Evolutionary conservation across 148 eudicot species (phyloP).

Genomic region (Dysphania ambrosioides): DNA sequence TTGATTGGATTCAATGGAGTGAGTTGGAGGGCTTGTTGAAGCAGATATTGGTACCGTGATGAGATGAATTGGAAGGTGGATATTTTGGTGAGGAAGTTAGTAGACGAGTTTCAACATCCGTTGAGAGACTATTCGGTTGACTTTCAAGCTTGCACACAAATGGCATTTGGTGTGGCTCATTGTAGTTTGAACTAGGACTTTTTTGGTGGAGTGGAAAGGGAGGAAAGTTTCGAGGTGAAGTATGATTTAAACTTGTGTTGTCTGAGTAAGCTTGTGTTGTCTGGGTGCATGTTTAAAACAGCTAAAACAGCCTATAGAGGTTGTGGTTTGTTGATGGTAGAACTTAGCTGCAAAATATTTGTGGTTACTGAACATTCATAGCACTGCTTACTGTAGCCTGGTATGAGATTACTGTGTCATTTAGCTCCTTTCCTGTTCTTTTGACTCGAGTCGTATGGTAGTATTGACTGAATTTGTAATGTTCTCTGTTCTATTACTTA

Average conservation of each 20-base stretch:
- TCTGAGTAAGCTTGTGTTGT: not conserved
- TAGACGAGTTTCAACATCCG: not conserved
- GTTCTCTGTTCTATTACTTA: too few species aligned
- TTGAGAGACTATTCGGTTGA: not conserved
- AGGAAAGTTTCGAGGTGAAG: too few species aligned
- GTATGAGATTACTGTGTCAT: not conserved
- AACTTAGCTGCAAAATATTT: not conserved
- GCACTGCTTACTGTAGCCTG: not conserved
- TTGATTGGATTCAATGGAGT: slow-evolving; percentile 5
- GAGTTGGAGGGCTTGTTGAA: not conserved
- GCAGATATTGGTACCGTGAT: too few species aligned
- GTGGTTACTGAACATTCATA: not conserved
- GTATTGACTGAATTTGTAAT: too few species aligned
- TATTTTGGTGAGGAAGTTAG: slow-evolving; percentile 8
- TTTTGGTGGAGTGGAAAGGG: not conserved
- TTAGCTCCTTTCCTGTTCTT: not conserved
- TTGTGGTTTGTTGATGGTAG: not conserved
- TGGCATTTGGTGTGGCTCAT: not conserved
- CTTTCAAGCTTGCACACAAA: not conserved
- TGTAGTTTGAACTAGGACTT: not conserved
- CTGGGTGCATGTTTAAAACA: not conserved
- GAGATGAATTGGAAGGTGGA: too few species aligned
- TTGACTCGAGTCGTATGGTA: not conserved
- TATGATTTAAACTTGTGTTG: not conserved
- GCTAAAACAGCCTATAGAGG: not conserved